These are phyloP conservation scores for Knoxia roxburghii DNA, from an alignment of 257 asterid species.

Conservation along the genomic window DNA sequence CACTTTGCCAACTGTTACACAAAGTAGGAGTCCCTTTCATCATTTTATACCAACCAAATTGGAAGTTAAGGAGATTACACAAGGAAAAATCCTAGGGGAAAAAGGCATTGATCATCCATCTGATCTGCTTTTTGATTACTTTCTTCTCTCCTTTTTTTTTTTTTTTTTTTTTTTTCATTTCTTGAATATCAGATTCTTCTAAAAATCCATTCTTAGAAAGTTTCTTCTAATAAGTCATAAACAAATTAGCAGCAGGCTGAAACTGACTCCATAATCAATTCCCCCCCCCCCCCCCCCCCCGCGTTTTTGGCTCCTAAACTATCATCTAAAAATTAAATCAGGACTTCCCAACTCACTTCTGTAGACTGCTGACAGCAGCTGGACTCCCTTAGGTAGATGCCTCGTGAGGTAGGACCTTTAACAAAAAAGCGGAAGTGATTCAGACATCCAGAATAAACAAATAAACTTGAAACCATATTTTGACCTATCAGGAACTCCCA, in stretches of 20 bases:
- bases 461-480: background rate
- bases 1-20: background rate
- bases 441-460: slow-evolving; percentile 1
- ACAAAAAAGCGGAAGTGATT: slow-evolving; percentile 15
- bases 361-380: slow-evolving; percentile 61
- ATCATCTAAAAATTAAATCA: background rate
- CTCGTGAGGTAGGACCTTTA: slow-evolving; percentile 82
- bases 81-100: background rate
- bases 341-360: slow-evolving; percentile 49
- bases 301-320: too few species aligned
- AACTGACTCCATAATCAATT: background rate
- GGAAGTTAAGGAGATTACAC: too few species aligned
- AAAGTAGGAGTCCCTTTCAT: too few species aligned
- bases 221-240: background rate
- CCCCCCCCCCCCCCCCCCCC: too few species aligned
- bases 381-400: slow-evolving; percentile 89
- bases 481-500: background rate
- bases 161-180: background rate
- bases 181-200: too few species aligned
- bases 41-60: too few species aligned
- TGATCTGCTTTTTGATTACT: background rate
- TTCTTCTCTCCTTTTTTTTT: background rate
- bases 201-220: background rate
- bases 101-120: background rate
- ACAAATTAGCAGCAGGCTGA: background rate